A percentile compares a stretch with the other conserved stretches of the same genome.
Conservation (phyloP, 306 rosid species). For the Cicer yamashitae region DNA sequence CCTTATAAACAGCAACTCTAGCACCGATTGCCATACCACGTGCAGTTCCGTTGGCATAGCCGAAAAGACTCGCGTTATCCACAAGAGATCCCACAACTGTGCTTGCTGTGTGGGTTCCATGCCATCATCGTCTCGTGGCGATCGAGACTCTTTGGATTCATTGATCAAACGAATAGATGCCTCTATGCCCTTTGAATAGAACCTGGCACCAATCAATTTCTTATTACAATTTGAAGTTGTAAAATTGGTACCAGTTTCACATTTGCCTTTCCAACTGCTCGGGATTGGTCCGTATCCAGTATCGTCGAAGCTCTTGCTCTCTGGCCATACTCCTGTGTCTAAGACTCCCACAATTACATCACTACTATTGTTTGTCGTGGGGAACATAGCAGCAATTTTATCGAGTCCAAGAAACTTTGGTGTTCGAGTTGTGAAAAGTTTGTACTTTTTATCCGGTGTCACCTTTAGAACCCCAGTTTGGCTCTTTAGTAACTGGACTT, state of each 20-base stretch:
- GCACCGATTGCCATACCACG: constrained; percentile 85
- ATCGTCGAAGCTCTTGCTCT: constrained; percentile 86
- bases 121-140: constrained; percentile 85
- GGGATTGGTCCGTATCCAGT: constrained; percentile 71
- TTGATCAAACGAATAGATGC: constrained; percentile 51
- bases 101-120: constrained; percentile 83
- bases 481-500: constrained; percentile 49
- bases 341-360: constrained; percentile 66
- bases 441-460: constrained; percentile 59
- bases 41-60: constrained; percentile 71
- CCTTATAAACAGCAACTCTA: constrained; percentile 76
- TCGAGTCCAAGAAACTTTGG: constrained; percentile 81
- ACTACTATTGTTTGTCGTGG: constrained; percentile 39
- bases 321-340: constrained; percentile 89
- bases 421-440: constrained; percentile 81
- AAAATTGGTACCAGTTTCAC: constrained; percentile 70
- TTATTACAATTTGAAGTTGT: constrained; percentile 63
- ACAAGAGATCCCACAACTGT: constrained; percentile 75
- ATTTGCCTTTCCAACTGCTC: constrained; percentile 69
- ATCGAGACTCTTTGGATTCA: no score
- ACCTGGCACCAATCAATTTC: constrained; percentile 80
- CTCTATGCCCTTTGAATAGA: constrained; percentile 58
- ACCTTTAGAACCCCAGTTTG: constrained; percentile 65
- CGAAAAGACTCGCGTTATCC: constrained; percentile 56
- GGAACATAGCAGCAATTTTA: constrained; percentile 33